Evolutionary conservation across 495 filamentous ascomycete genomes (phyloP), one percentile per base, ranked within the genome.

Genomic region (Aspergillus avenaceus): DNA sequence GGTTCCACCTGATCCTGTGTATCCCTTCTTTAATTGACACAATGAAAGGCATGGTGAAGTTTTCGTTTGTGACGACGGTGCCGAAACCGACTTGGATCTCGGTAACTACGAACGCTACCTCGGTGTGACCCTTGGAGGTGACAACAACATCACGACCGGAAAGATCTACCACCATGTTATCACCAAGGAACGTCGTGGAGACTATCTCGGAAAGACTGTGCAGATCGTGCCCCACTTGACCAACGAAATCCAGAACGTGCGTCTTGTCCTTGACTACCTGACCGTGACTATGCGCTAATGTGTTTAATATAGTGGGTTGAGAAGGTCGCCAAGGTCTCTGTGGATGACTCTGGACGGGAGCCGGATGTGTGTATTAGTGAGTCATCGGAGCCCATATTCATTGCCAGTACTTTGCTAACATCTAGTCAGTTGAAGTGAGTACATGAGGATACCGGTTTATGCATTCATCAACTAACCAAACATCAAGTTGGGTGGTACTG

Each of bases 301-400:
- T 47, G 45, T 34, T 34, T 44, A 31, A 27, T 29, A 25, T 44
- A 59, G 32, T 95, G 90, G 88, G 90, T 97, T 53, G 81, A 89
- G 70, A 78, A 88, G 9, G 93, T 97, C 18, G 87, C 93, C 14
- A 81, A 73, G 56, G 84, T 92, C 45, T 88, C 91, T 5, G 91
- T 95, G 5, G 93, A 98, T 59, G 89, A 93, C 47, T 87, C 88
- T 3, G 77, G 80, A 14, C 81, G 82, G 56, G 80, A 83, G 62
- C 91, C 93, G 0, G 91, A 97, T 71, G 85, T 96, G n/a, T 97
- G 91, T 65, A 91, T 98, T 42, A 88, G 86, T 57, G 83, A 87
- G 67, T 61, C 18, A 52, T 19, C 16, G n/a, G 19, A 6, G 4
- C 16, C 26, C 5, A 11, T 18, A 5, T 8, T 48, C 25, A 46